phyloP scores from a whole-genome alignment of 1,139 yeast genomes.

The Starmera stellimalicola region DNA sequence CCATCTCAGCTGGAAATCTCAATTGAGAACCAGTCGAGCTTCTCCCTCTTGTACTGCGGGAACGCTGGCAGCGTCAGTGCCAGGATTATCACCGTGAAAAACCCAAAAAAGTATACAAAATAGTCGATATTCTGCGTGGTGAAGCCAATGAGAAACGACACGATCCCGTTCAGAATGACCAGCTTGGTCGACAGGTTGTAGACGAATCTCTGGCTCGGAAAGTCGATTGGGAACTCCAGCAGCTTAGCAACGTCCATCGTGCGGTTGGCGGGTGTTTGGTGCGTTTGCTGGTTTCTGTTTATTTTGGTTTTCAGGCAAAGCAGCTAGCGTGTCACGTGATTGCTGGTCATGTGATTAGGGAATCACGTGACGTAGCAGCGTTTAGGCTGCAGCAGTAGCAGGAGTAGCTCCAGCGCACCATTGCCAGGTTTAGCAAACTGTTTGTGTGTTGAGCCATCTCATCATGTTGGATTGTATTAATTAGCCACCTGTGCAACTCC shows the following conservation, averaged over 20 bases:
- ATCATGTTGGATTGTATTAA: too few species aligned
- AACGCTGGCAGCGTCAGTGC: constrained; percentile 45
- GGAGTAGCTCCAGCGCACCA: too few species aligned
- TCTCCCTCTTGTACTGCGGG: constrained; percentile 40
- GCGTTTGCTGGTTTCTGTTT: background rate
- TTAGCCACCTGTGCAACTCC: too few species aligned
- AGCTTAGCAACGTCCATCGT: too few species aligned
- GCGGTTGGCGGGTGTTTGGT: too few species aligned
- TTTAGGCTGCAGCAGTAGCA: too few species aligned
- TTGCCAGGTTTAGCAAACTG: too few species aligned
- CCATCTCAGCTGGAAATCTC: background rate
- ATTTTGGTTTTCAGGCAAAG: background rate
- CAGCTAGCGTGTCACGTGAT: too few species aligned
- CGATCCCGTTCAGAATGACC: constrained; percentile 23
- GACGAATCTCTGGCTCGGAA: constrained; percentile 44
- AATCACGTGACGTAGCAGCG: too few species aligned
- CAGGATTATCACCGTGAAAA: constrained; percentile 26
- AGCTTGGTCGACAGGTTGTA: constrained; percentile 20
- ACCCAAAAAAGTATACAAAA: constrained; percentile 30
- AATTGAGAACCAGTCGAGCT: constrained; percentile 29
- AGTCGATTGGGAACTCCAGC: constrained; percentile 62
- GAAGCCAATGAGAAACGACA: constrained; percentile 33
- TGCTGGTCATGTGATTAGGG: too few species aligned
- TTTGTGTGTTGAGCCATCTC: too few species aligned
- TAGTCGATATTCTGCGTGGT: constrained; percentile 29